Conservation (phyloP, 441 rosid genomes). For the Monsonia emarginata region DNA sequence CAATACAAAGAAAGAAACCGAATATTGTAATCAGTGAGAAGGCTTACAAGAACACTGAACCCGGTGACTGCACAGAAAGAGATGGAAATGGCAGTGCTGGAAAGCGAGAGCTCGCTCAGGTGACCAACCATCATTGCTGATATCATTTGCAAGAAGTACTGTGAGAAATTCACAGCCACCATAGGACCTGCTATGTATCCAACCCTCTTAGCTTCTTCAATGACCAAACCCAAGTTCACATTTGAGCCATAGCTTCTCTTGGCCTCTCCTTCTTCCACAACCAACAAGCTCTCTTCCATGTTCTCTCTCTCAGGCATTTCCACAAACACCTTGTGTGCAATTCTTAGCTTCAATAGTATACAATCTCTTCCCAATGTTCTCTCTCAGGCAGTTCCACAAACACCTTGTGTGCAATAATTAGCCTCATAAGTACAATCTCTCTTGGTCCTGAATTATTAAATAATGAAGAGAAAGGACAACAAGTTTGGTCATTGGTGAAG, state of each 20-base stretch:
- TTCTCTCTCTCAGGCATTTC: background rate
- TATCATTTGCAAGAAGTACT: conserved; percentile 36
- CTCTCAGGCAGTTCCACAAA: background rate
- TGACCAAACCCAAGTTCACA: conserved; percentile 4
- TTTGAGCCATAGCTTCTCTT: too few species aligned
- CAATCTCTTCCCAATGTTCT: background rate
- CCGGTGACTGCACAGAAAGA: conserved; percentile 41
- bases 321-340: background rate
- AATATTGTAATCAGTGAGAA: too few species aligned
- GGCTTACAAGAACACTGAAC: conserved; percentile 37
- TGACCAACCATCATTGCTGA: conserved; percentile 54
- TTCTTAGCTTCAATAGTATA: background rate
- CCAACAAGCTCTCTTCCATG: background rate
- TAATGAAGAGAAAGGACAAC: too few species aligned
- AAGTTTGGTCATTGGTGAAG: too few species aligned
- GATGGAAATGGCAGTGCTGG: conserved; percentile 41
- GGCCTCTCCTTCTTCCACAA: background rate
- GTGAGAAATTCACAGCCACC: conserved; percentile 40
- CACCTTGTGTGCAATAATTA: background rate
- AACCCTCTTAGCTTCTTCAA: conserved; percentile 33
- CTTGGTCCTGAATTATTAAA: too few species aligned
- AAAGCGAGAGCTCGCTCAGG: conserved; percentile 42
- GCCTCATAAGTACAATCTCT: too few species aligned
- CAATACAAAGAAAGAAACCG: too few species aligned
- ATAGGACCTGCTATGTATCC: conserved; percentile 42